Base-by-base conservation (phyloP, 2,329 filamentous ascomycete genomes). In the Calonectria crousiana region DNA sequence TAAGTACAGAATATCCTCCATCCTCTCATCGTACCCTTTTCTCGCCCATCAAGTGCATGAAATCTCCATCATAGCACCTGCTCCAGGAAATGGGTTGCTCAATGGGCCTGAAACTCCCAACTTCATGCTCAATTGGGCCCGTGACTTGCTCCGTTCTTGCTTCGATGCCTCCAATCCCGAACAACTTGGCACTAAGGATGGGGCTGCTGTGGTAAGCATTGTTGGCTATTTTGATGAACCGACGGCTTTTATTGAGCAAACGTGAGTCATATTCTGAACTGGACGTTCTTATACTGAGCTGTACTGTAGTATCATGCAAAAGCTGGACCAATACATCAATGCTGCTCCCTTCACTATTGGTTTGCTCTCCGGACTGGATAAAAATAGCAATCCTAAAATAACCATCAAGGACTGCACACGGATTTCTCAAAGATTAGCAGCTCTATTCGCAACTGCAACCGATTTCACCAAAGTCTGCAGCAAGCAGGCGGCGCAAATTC, bases 111-210 rank as follows among this genome's bases (percentile, higher is more conserved):
- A 23, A 28, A 66, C 11, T 68, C 74, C 72, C 11, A 34, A 47
- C 1, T 56, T 34, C 1, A 47, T 77, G 8, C 38, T 77, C 13
- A 49, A 70, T 0, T 79, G 77, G 77, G 68, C 72, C 67, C 75
- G 51, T 10, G n/a, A 47, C 10, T 9, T 32, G 6, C 26, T 53
- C 20, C 23, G 26, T 53, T 18, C 14, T 3, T 53, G 44, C 11
- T 13, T 47, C 10, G n/a, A 47, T 23, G 9, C 44, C n/a, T 23
- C 9, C 20, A 23, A 23, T 10, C 20, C 23, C 10, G 44, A 47
- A 3, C n/a, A 23, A 9, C 3, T 47, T 10, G 44, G 44, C 4
- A 23, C 44, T n/a, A 5, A 4, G 1, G 44, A 47, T 23, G 44
- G 44, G 10, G 44, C 44, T 6, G 44, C 44, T 3, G 44, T 23